These are phyloP conservation scores for Calendula officinalis DNA, from an alignment of 129 eudicot species.

Conservation along the genomic window DNA sequence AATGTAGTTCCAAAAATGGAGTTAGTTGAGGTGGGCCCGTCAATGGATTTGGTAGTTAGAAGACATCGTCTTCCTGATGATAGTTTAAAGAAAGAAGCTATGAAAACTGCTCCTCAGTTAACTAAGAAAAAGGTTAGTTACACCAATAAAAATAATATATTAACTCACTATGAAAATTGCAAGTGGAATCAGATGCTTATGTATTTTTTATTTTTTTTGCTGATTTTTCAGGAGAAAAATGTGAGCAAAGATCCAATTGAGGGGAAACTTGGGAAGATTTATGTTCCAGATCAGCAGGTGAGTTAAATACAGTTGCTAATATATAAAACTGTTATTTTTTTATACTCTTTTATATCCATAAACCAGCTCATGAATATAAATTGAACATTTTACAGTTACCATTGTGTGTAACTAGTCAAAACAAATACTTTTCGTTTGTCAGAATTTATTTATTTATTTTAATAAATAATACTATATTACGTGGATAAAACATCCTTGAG, in stretches of 20 bases:
- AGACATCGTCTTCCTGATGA: conserved; percentile 88
- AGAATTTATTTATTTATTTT: too few relatives aligned
- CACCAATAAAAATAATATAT: too few relatives aligned
- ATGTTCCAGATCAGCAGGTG: conserved; percentile 91
- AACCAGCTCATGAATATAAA: background rate
- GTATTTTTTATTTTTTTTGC: conserved; percentile 6
- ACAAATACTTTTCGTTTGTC: too few relatives aligned
- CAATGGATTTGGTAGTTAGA: conserved; percentile 93
- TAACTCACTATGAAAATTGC: background rate
- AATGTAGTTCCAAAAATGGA: conserved; percentile 76
- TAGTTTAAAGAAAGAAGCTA: conserved; percentile 68
- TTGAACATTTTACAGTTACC: background rate
- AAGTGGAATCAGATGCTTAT: background rate
- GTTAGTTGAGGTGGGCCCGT: conserved; percentile 93
- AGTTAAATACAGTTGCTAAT: conserved; percentile 10
- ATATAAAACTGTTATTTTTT: background rate
- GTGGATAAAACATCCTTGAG: too few relatives aligned
- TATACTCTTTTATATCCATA: background rate
- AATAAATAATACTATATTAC: too few relatives aligned
- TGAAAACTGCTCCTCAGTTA: conserved; percentile 68
- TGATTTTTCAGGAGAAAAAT: conserved; percentile 68
- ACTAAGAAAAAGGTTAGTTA: conserved; percentile 75
- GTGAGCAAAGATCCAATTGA: conserved; percentile 68
- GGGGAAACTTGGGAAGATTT: conserved; percentile 83
- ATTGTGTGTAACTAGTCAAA: too few relatives aligned